Base-by-base conservation (phyloP, 805 yeast genomes). In the Starmerella etchellsii region DNA sequence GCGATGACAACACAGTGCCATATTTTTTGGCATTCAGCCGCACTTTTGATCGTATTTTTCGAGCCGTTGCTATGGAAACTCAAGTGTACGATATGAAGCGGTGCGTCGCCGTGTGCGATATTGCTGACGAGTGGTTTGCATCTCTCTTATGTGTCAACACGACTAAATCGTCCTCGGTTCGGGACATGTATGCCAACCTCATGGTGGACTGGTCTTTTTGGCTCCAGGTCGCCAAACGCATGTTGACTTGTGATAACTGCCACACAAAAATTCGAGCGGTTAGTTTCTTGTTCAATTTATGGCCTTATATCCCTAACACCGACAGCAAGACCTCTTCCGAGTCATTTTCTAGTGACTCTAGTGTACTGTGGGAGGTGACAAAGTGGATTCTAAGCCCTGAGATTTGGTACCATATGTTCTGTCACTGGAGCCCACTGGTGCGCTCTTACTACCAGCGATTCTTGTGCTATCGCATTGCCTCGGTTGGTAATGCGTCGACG, bases 361-460 rank as follows among this genome's bases (percentile, higher is more conserved):
- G 74, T 31, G 54, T 69, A 36, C 66, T 74, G 44, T 62, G 65
- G 51, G 70, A 70, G 50, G 59, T 76, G 39, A 61, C 73, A 4
- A 53, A 59, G 16, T 79, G 79, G 76, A 55, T 81, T 26, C 59
- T 78, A 7, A 65, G 71, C 3, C 55, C 62, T 3, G 49, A 54
- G 1, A 60, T 64, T 26, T 81, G 87, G 78, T 59, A 59, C 26
- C 62, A 65, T 36, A 71, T 70, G 45, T 74, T 83, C 52, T 70
- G 76, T 29, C 93, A 84, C 58, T 84, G 93, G 83, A 71, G 76
- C 52, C 85, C 94, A 3, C 58, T 82, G 15, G 76, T 81, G 20
- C 64, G 94, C 28, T 69, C 79, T 3, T 80, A 76, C 52, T 83
- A 76, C 56, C 65, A 71, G 36, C 64, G 85, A 31, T 64, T 83